Evolutionary conservation across 352 stramenopile species (phyloP), one percentile per base, ranked within the genome.

Genomic region (Globisporangium ultimum): DNA sequence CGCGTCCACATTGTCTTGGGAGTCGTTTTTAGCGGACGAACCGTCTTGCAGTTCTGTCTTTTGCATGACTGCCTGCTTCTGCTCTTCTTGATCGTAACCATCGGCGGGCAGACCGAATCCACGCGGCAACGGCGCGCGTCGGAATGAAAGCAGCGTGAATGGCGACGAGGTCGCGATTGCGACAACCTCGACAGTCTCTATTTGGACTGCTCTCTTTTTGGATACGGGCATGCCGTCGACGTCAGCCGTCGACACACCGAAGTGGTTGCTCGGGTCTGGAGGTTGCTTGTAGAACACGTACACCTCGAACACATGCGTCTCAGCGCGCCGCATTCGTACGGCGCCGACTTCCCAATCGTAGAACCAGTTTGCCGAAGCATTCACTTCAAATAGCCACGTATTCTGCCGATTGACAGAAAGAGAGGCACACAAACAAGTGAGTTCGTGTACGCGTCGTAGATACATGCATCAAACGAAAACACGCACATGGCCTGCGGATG

Each of bases 341-440:
- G 50, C 50, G 10, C 50, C 50, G 8, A 56, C 50, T 22, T 56
- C 50, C 50, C 50, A 56, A n/a, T 45, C n/a, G 18, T 56, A 56
- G 12, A 45, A 56, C 50, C 50, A 56, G 24, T 45, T 42, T 20
- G 50, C 36, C 24, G 17, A 22, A 13, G 36, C 18, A 20, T 56
- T 56, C 34, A 56, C 41, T 18, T 56, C 50, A 22, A 56, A 56
- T 3, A 56, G 50, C 50, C 50, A 56, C 50, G 50, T 36, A 36
- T 56, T 56, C 36, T 56, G 20, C 24, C 24, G 5, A 32, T 32
- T 32, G 24, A 14, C 1, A 20, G 36, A 1, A 47, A 18, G 17
- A 13, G 46, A n/a, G n/a, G n/a, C n/a, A n/a, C n/a, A n/a, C n/a
- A n/a, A 34, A 14, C 8, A 20, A 3, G 5, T 0, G 14, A 6